Evolutionary conservation across 768 basidiomycete genomes (phyloP).

Genomic region (Leucosporidium creatinivorum): DNA sequence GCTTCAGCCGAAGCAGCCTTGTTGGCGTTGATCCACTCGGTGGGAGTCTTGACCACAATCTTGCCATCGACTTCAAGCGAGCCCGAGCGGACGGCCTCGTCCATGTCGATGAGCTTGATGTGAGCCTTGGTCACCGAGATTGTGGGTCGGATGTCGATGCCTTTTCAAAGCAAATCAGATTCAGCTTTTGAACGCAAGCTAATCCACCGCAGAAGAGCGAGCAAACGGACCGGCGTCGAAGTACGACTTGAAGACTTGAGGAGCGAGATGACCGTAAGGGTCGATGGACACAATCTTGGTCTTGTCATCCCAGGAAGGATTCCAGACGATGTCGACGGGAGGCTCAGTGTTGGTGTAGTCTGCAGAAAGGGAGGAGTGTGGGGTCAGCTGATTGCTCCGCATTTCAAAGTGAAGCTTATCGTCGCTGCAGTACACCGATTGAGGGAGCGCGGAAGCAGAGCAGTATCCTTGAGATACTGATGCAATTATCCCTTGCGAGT

Average conservation of each 20-base stretch:
- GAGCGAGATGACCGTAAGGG: conserved; percentile 85
- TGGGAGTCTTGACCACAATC: conserved; percentile 64
- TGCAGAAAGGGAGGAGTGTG: conserved; percentile 48
- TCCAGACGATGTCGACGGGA: conserved; percentile 67
- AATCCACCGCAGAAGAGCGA: neutral
- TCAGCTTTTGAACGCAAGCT: neutral
- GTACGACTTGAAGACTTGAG: conserved; percentile 59
- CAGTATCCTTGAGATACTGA: neutral
- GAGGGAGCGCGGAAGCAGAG: neutral
- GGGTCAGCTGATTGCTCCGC: conserved; percentile 38
- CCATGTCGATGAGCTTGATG: conserved; percentile 88
- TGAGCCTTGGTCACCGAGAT: conserved; percentile 87
- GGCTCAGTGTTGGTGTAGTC: conserved; percentile 78
- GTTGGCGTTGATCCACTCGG: conserved; percentile 42
- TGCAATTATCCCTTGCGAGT: no score
- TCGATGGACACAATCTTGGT: conserved; percentile 84
- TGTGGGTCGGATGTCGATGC: conserved; percentile 80
- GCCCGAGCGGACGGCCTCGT: conserved; percentile 67
- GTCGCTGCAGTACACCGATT: conserved; percentile 39
- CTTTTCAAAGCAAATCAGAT: conserved; percentile 34
- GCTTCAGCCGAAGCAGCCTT: conserved; percentile 50
- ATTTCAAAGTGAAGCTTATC: conserved; percentile 57
- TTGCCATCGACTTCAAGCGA: conserved; percentile 71
- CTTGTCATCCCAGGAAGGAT: conserved; percentile 68
- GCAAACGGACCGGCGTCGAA: conserved; percentile 47